phyloP scores from a whole-genome alignment of 352 stramenopile species.

The Pythium angustatum region DNA sequence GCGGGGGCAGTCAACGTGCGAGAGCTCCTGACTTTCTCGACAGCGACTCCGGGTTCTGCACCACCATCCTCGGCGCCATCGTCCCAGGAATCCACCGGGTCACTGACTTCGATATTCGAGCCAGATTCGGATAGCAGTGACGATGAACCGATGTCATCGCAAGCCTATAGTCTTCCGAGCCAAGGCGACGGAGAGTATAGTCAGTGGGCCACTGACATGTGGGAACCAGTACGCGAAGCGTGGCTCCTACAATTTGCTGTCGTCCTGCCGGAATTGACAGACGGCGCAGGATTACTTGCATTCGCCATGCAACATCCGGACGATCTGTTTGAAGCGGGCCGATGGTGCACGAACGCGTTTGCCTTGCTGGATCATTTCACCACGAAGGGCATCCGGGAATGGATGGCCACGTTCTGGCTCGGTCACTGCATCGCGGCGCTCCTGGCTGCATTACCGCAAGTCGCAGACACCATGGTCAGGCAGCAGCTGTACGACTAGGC shows the following conservation, averaged over 20 bases:
- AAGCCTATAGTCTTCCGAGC: not conserved
- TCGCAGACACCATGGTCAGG: not conserved
- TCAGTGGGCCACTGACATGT: not conserved
- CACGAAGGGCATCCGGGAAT: not conserved
- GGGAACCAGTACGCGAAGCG: not conserved
- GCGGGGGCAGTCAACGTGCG: not conserved
- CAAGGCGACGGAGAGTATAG: not conserved
- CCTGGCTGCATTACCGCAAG: too few relatives aligned
- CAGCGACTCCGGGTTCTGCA: not conserved
- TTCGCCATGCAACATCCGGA: not conserved
- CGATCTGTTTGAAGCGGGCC: not conserved
- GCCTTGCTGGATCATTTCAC: not conserved
- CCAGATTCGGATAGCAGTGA: not conserved
- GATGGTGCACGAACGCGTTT: not conserved
- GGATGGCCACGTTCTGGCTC: conserved; percentile 3
- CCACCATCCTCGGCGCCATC: not conserved
- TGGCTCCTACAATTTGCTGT: not conserved
- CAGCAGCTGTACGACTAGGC: not conserved
- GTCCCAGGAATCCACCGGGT: not conserved
- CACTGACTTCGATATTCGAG: not conserved
- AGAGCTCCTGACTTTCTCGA: not conserved
- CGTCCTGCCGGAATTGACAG: not conserved
- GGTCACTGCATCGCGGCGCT: too few relatives aligned
- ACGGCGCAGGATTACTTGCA: not conserved
- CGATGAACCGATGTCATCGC: not conserved